Conservation (phyloP, 257 asterid genomes). For the Solanum virginianum region DNA sequence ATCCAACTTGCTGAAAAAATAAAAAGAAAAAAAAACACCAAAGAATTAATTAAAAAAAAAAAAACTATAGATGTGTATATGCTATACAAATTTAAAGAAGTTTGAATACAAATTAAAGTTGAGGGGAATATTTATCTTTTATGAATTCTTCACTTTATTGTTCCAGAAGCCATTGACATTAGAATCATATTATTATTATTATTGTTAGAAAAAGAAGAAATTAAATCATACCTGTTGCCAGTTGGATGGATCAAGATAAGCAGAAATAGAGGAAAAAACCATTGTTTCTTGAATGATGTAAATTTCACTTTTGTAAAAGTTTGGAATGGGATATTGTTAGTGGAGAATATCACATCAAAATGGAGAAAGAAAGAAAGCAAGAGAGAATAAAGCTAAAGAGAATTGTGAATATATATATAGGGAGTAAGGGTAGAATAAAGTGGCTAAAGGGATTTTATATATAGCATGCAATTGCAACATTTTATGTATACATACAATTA, state of each 20-base stretch:
- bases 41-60: background rate
- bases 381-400: constrained; percentile 9
- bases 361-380: constrained; percentile 13
- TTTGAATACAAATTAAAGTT: background rate
- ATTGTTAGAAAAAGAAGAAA: background rate
- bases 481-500: constrained; percentile 3
- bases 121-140: constrained; percentile 39
- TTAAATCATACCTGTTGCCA: constrained; percentile 71
- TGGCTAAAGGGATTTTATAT: constrained; percentile 45
- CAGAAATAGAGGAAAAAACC: constrained; percentile 88
- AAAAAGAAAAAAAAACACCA: background rate
- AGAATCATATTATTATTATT: constrained; percentile 16
- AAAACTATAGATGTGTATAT: constrained; percentile 17
- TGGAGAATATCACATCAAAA: constrained; percentile 88
- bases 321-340: constrained; percentile 27
- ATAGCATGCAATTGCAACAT: constrained; percentile 20
- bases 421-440: constrained; percentile 51
- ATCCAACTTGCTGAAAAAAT: constrained; percentile 29
- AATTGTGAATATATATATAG: constrained; percentile 50
- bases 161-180: constrained; percentile 35
- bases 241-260: constrained; percentile 96
- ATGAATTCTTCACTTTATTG: constrained; percentile 23
- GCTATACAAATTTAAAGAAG: constrained; percentile 26
- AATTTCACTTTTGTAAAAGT: constrained; percentile 66
- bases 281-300: constrained; percentile 46